Base-by-base conservation (phyloP, 768 basidiomycete species). In the Piloderma croceum region DNA sequence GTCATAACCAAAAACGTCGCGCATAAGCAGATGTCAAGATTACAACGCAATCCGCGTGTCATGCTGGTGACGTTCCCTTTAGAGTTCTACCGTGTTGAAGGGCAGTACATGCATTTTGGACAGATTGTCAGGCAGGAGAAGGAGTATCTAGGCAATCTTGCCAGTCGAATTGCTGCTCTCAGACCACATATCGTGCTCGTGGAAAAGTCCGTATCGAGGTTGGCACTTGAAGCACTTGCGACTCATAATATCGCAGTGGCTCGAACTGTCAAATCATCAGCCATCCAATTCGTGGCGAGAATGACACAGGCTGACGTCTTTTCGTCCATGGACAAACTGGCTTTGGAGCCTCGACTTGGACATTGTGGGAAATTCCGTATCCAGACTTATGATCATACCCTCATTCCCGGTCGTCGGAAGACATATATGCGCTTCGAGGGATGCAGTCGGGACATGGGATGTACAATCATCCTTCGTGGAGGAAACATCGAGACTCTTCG, bases 361-460 rank as follows among this genome's bases (percentile, higher is more conserved):
- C 84, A 94, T 52, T 98, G 93, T 55, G 67, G 77, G 5, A 76
- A 77, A 15, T 94, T 90, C 61, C 74, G 81, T 24, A 74, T 98
- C 5, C 91, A 96, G 60, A 96, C 96, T 0, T 97, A 86, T 58
- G 94, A 97, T 47, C 93, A 99, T 60, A 74, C 79, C 10, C 70
- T 93, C 29, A 99, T 98, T 31, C 91, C 93, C n/a, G 92, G 91
- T 15, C 76, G 76, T 13, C 74, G 96, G 41, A 99, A 99, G 69
- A 90, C 94, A 0, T 87, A 90, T 56, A 92, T 99, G 90, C 83
- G 96, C 1, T 98, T 99, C 53, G 96, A 99, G 62, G 94, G 94
- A 2, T 96, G 93, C 53, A 85, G 77, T 55, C 76, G 77, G 36
- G 90, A 96, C 47, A 85, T 90, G 76, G 93, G 93, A 0, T 97